Percentiles rank a stretch among this genome's conserved stretches.
These are phyloP conservation scores for Lactarius trivialis DNA, from an alignment of 768 basidiomycete species.

Conservation along the genomic window DNA sequence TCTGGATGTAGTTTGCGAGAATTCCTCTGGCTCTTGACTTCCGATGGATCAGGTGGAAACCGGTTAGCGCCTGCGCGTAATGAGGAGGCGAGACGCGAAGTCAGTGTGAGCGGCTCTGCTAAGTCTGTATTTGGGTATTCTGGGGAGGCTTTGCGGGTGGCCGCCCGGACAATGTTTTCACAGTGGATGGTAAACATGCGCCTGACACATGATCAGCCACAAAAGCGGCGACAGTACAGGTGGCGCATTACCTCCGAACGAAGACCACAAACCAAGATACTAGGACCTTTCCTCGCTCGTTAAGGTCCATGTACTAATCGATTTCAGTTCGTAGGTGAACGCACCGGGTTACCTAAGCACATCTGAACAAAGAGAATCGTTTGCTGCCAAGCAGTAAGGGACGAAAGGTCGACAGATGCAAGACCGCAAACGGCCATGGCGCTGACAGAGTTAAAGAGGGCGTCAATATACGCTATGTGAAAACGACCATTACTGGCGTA, in stretches of 20 bases:
- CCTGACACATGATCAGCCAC: conserved; percentile 5
- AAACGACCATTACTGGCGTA: conserved; percentile 75
- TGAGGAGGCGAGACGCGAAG: conserved; percentile 8
- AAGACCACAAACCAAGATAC: conserved; percentile 83
- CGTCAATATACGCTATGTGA: conserved; percentile 68
- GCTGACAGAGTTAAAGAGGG: conserved; percentile 70
- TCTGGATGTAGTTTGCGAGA: conserved; percentile 43
- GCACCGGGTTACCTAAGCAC: conserved; percentile 67
- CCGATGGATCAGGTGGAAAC: not conserved
- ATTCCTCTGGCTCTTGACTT: not conserved
- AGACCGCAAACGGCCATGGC: conserved; percentile 78
- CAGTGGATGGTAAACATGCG: conserved; percentile 20
- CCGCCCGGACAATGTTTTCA: conserved; percentile 18
- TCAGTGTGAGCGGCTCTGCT: conserved; percentile 26
- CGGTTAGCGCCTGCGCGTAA: conserved; percentile 4
- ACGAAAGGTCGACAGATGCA: conserved; percentile 60
- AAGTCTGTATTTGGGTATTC: conserved; percentile 25
- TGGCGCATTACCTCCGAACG: conserved; percentile 53
- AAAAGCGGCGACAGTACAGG: not conserved
- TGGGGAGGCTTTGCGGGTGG: conserved; percentile 11
- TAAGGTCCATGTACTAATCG: not conserved
- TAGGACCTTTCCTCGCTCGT: conserved; percentile 44
- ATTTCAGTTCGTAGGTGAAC: conserved; percentile 28
- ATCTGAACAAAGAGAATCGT: conserved; percentile 67
- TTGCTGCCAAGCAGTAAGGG: conserved; percentile 66